Conservation (phyloP, 2,329 filamentous ascomycete genomes). For the Alternaria gansuensis region DNA sequence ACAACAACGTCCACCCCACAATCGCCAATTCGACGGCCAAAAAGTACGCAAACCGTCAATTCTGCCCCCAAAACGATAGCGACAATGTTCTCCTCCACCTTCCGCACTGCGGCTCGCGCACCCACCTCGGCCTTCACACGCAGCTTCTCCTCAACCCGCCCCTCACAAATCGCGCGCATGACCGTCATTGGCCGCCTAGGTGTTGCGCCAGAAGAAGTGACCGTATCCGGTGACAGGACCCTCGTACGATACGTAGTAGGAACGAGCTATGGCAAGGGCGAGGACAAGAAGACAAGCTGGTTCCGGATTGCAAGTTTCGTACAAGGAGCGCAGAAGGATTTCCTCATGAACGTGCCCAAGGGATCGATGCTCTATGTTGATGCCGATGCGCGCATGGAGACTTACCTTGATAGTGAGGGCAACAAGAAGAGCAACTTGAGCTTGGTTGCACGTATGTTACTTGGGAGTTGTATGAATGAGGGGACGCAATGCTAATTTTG, state of each 20-base stretch:
- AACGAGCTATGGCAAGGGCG: slow-evolving; percentile 70
- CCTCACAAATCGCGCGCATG: slow-evolving; percentile 76
- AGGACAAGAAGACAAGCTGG: slow-evolving; percentile 83
- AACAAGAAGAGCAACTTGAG: slow-evolving; percentile 70
- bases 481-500: slow-evolving; percentile 8
- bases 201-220: slow-evolving; percentile 78
- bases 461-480: not conserved
- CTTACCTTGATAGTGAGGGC: slow-evolving; percentile 72
- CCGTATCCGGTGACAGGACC: slow-evolving; percentile 77
- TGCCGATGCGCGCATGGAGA: slow-evolving; percentile 75
- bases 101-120: slow-evolving; percentile 63
- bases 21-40: slow-evolving; percentile 11
- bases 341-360: slow-evolving; percentile 77
- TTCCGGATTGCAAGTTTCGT: slow-evolving; percentile 81
- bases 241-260: slow-evolving; percentile 80
- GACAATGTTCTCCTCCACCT: slow-evolving; percentile 45
- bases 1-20: slow-evolving; percentile 16
- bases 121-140: slow-evolving; percentile 62
- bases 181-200: slow-evolving; percentile 87
- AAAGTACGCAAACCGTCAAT: not conserved
- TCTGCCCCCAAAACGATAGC: slow-evolving; percentile 6
- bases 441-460: slow-evolving; percentile 79
- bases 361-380: slow-evolving; percentile 85
- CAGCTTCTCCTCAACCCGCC: slow-evolving; percentile 76
- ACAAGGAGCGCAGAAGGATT: slow-evolving; percentile 75